These are phyloP conservation scores for Cylindricascospora bacillispora DNA, from an alignment of 1,139 yeast genomes.

Conservation along the genomic window DNA sequence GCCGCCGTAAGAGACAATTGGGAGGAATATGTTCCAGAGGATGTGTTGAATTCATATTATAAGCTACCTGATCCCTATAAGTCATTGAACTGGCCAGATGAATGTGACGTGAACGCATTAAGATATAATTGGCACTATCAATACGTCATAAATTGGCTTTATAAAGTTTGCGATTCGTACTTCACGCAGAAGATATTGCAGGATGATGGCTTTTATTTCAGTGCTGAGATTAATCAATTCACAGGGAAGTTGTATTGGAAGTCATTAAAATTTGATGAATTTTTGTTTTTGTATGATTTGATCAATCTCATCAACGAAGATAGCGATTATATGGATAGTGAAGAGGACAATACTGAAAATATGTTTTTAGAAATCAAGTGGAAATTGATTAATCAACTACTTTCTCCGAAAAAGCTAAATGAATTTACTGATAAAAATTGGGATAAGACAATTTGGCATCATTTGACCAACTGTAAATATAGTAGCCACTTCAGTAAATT, in stretches of 20 bases:
- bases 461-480: no score
- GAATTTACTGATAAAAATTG: no score
- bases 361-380: no score
- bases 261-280: slow-evolving; percentile 20
- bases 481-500: no score
- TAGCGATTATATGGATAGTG: slow-evolving; percentile 2
- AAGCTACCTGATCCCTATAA: slow-evolving; percentile 9
- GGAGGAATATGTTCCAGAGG: slow-evolving; percentile 17
- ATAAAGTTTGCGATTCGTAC: slow-evolving; percentile 21
- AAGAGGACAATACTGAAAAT: not conserved
- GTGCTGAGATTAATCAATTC: slow-evolving; percentile 3
- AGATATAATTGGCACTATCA: slow-evolving; percentile 21
- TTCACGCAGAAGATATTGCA: slow-evolving; percentile 7
- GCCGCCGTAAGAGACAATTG: no score
- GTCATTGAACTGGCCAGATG: slow-evolving; percentile 5
- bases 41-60: slow-evolving; percentile 11
- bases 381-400: no score
- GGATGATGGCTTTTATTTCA: slow-evolving; percentile 2
- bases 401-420: no score
- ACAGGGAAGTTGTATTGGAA: slow-evolving; percentile 19
- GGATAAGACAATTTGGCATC: slow-evolving; percentile 1
- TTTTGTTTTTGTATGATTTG: slow-evolving; percentile 15
- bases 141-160: slow-evolving; percentile 24
- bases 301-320: no score
- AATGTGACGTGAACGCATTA: slow-evolving; percentile 6